Evolutionary conservation across 225 moss, liverwort and hornwort species (phyloP).

Genomic region (Marchantia polymorpha): DNA sequence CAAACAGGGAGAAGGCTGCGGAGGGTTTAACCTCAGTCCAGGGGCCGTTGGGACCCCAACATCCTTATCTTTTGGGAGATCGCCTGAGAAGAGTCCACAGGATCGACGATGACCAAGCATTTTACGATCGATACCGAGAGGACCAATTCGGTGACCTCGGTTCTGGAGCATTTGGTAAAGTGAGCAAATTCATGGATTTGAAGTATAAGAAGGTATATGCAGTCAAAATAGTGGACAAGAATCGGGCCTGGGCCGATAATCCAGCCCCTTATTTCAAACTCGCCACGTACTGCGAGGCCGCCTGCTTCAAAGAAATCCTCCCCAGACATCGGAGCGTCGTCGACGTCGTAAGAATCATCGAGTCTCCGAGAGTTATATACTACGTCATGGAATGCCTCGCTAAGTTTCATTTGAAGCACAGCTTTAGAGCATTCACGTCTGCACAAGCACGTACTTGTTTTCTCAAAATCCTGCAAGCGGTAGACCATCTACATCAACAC

Average conservation of each 20-base stretch:
- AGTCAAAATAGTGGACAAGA: neutral
- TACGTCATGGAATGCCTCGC: neutral
- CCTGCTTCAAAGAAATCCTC: neutral
- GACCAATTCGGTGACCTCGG: neutral
- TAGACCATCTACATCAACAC: neutral
- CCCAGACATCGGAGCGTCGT: neutral
- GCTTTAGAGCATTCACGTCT: neutral
- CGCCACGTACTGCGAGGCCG: neutral
- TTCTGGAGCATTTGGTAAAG: neutral
- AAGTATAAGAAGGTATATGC: neutral
- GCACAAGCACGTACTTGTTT: neutral
- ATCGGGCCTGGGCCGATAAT: neutral
- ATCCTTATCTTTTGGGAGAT: neutral
- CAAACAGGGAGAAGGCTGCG: neutral
- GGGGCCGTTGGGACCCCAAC: neutral
- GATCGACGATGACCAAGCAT: neutral
- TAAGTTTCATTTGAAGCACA: neutral
- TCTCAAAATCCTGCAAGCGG: neutral
- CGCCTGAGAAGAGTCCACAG: neutral
- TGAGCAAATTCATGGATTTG: neutral
- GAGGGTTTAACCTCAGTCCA: neutral
- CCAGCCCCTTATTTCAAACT: neutral
- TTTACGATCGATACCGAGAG: neutral
- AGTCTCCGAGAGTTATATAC: neutral
- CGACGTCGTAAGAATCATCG: neutral